Evolutionary conservation across 345 rosid genomes (phyloP), one percentile per base, ranked within the genome.

Genomic region (Ailanthus altissimus): DNA sequence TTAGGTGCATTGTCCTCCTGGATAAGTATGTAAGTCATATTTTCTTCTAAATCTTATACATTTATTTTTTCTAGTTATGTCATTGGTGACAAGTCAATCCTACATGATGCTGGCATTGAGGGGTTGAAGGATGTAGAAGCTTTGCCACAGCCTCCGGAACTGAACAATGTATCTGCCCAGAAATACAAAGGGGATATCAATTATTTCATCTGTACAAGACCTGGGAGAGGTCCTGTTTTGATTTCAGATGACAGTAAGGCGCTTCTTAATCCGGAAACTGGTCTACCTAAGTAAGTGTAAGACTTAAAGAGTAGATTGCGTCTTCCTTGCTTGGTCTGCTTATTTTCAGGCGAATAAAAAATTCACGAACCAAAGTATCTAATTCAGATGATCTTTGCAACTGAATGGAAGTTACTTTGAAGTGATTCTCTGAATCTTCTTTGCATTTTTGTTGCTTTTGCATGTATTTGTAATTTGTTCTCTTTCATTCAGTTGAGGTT

Each of bases 191-290:
- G 94, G 32, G 94, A 88, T 72, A 92, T 93, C 58, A 88, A 85
- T 80, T 92, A 95, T 82, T 90, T 95, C 82, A 95, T 95, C 75
- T 92, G 98, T 78, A 95, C 94, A n/a, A 85, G 88, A 85, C 90
- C 96, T 36, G 99, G 99, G 12, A 83, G 82, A 79, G 97, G 99
- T 57, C 97, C 98, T 0, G 87, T 86, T 70, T 57, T 93, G 86
- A 89, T 95, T 72, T 68, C 87, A 5, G 87, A 92, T 66, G 90
- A 88, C 72, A 84, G 81, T 38, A 85, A 81, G 57, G 90, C 96
- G 28, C 99, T 93, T 84, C 90, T 90, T 28, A 65, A 85, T 83
- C 88, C 89, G 0, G 72, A 79, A 79, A 88, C 92, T 2, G 97
- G 99, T 66, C 81, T 93, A 71, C 99, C 93, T 69, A 90, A 90